These are phyloP conservation scores for Cordia subcordata DNA, from an alignment of 257 asterid genomes.

Conservation along the genomic window DNA sequence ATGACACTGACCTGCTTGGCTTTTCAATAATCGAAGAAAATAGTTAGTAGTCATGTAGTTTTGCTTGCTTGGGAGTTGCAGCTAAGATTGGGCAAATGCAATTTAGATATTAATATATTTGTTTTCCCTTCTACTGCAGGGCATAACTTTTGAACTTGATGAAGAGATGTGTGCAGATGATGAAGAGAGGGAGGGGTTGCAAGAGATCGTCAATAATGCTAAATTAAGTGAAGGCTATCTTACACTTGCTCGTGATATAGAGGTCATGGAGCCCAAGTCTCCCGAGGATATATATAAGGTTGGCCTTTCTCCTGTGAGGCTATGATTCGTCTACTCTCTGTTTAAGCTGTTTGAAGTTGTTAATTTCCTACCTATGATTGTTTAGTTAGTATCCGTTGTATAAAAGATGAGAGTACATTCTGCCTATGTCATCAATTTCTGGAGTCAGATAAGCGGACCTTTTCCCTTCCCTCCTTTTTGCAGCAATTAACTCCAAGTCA, in stretches of 20 bases:
- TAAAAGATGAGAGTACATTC: too few species aligned
- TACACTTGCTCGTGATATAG: constrained; percentile 97
- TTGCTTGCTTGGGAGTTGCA: not conserved
- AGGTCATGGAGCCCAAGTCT: constrained; percentile 97
- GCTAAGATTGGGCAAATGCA: not conserved
- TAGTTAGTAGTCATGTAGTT: too few species aligned
- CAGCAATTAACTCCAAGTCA: not conserved
- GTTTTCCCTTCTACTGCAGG: constrained; percentile 34
- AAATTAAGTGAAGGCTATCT: constrained; percentile 92
- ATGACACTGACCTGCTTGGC: too few species aligned
- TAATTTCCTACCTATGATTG: too few species aligned
- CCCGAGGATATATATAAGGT: constrained; percentile 98
- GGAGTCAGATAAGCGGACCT: too few species aligned
- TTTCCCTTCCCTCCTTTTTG: not conserved
- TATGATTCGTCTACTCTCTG: too few species aligned
- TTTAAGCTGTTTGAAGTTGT: too few species aligned
- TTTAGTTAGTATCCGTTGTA: too few species aligned
- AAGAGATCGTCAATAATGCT: constrained; percentile 65
- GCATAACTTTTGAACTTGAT: constrained; percentile 67
- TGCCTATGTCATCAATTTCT: too few species aligned
- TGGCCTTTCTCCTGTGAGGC: constrained; percentile 1
- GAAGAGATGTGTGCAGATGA: constrained; percentile 49
- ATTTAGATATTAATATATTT: not conserved
- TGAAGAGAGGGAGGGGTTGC: constrained; percentile 74
- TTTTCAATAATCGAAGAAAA: too few species aligned